Evolutionary conservation across 2,329 filamentous ascomycete genomes (phyloP).

Genomic region (Lojkania enalia): DNA sequence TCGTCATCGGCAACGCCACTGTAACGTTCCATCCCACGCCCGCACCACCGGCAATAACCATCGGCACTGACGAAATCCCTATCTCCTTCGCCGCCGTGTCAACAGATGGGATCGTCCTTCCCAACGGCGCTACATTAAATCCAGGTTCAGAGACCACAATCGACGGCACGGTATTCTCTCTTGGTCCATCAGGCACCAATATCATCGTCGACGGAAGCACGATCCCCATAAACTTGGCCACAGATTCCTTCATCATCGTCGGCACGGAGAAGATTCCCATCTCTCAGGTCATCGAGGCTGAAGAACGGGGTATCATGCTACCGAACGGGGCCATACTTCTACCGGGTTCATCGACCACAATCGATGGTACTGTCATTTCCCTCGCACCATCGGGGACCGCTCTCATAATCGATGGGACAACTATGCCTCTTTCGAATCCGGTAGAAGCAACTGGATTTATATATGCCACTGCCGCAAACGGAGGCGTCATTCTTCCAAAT

Average conservation of each 20-base stretch:
- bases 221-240: slow-evolving; percentile 8
- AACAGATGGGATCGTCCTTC: not conserved
- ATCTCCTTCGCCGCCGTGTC: not conserved
- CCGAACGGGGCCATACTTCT: not conserved
- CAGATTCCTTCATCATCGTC: not conserved
- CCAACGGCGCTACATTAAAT: not conserved
- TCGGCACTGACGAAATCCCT: slow-evolving; percentile 2
- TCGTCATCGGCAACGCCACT: slow-evolving; percentile 4
- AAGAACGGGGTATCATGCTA: slow-evolving; percentile 1
- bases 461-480: not conserved
- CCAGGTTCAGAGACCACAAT: slow-evolving; percentile 2
- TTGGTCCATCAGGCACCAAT: slow-evolving; percentile 1
- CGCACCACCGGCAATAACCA: slow-evolving; percentile 27
- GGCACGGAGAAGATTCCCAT: not conserved
- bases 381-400: slow-evolving; percentile 6
- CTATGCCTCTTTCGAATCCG: not conserved
- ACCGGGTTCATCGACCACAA: slow-evolving; percentile 3
- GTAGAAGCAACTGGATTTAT: not conserved
- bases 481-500: slow-evolving; percentile 1
- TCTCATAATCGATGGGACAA: slow-evolving; percentile 1
- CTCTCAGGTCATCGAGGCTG: not conserved
- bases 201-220: slow-evolving; percentile 1
- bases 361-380: slow-evolving; percentile 3
- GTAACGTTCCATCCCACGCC: slow-evolving; percentile 10
- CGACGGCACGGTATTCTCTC: too few species aligned